phyloP scores from a whole-genome alignment of 805 yeast genomes.

The Starmerella vitae region DNA sequence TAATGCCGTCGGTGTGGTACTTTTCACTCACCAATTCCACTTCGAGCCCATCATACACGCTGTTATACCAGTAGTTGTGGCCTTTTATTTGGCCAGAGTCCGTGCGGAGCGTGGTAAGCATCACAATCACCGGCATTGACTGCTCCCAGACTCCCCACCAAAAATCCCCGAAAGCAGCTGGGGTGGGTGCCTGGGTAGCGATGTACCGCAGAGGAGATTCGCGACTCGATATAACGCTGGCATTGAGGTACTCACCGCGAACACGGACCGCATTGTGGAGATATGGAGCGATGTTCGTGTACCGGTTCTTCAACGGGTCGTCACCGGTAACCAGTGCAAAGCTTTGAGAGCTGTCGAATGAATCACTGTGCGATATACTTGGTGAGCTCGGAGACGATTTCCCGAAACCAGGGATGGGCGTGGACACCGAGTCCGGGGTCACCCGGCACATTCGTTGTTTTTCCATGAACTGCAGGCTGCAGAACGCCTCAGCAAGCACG shows the following conservation, averaged over 20 bases:
- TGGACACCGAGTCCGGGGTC: background rate
- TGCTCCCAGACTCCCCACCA: conserved; percentile 67
- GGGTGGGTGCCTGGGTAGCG: conserved; percentile 89
- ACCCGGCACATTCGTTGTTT: conserved; percentile 35
- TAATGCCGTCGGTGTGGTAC: conserved; percentile 12
- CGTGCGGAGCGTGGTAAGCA: conserved; percentile 54
- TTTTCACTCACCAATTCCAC: conserved; percentile 23
- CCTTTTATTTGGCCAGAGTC: conserved; percentile 81
- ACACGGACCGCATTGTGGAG: conserved; percentile 66
- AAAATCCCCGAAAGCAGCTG: conserved; percentile 68
- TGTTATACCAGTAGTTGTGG: conserved; percentile 70
- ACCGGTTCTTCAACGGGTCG: conserved; percentile 76
- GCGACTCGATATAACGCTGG: conserved; percentile 46
- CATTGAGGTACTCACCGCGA: conserved; percentile 61
- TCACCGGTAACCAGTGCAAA: conserved; percentile 58
- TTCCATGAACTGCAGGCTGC: conserved; percentile 55
- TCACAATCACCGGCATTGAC: conserved; percentile 50
- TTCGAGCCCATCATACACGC: conserved; percentile 31
- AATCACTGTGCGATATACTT: conserved; percentile 9
- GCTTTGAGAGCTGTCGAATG: conserved; percentile 13
- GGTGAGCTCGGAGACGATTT: background rate
- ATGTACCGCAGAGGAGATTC: conserved; percentile 40
- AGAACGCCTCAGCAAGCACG: conserved; percentile 41
- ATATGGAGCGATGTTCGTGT: conserved; percentile 77
- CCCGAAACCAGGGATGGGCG: background rate